phyloP scores from a whole-genome alignment of 1,139 yeast genomes.

The Geotrichum klebahnii region DNA sequence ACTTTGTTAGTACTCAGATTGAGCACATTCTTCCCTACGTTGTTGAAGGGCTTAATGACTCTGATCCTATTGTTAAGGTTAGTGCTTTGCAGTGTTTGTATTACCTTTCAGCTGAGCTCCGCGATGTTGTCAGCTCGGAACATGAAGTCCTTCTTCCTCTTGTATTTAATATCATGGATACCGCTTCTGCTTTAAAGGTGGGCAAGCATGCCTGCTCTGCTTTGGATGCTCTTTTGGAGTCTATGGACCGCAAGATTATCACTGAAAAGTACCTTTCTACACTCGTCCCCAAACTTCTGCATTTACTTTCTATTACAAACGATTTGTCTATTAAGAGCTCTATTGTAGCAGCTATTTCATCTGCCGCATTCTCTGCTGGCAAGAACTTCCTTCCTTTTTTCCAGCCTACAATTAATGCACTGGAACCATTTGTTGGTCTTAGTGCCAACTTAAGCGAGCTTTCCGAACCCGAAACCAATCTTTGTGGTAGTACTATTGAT shows the following conservation, averaged over 20 bases:
- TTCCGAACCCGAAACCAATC: constrained; percentile 42
- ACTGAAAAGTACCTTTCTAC: constrained; percentile 79
- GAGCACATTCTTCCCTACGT: constrained; percentile 67
- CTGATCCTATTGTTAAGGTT: constrained; percentile 71
- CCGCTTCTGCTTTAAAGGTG: constrained; percentile 75
- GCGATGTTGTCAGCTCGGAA: constrained; percentile 75
- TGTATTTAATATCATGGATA: constrained; percentile 80
- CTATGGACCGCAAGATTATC: constrained; percentile 77
- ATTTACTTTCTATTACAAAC: constrained; percentile 63
- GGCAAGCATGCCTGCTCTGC: constrained; percentile 91
- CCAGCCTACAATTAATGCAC: constrained; percentile 67
- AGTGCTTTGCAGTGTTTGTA: constrained; percentile 83
- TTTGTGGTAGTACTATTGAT: constrained; percentile 88
- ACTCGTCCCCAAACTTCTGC: constrained; percentile 82
- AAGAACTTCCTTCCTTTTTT: constrained; percentile 82
- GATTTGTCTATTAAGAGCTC: constrained; percentile 73
- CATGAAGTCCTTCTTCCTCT: constrained; percentile 81
- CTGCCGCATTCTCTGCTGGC: constrained; percentile 95
- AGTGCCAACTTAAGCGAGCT: constrained; percentile 31
- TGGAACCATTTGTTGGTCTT: constrained; percentile 77
- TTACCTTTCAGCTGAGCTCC: constrained; percentile 76
- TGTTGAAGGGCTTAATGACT: constrained; percentile 71
- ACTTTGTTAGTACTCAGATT: constrained; percentile 72
- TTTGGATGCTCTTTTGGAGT: constrained; percentile 86
- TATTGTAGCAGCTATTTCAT: constrained; percentile 92